Evolutionary conservation across 352 stramenopile genomes (phyloP).

Genomic region (Phytopythium litorale): DNA sequence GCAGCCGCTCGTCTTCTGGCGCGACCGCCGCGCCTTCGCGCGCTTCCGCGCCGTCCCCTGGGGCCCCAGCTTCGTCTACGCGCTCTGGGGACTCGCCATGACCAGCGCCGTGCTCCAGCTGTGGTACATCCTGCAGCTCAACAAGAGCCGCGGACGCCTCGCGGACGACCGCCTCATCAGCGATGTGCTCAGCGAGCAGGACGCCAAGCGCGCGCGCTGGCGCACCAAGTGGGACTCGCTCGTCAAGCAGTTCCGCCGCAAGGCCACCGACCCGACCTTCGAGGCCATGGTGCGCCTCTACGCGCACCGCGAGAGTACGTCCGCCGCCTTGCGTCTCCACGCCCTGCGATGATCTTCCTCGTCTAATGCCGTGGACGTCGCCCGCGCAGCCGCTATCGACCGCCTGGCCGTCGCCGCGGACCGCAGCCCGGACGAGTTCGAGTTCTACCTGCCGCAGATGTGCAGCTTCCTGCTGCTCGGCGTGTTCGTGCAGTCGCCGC

Average conservation of each 20-base stretch:
- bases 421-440: slow-evolving; percentile 57
- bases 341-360: not conserved
- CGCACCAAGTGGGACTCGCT: slow-evolving; percentile 73
- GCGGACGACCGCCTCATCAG: slow-evolving; percentile 60
- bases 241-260: slow-evolving; percentile 60
- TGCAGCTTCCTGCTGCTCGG: slow-evolving; percentile 81
- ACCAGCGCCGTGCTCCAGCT: slow-evolving; percentile 57
- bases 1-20: slow-evolving; percentile 62
- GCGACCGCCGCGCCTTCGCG: slow-evolving; percentile 46
- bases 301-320: slow-evolving; percentile 53
- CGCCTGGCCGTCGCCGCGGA: slow-evolving; percentile 47
- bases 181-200: slow-evolving; percentile 54
- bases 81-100: slow-evolving; percentile 42
- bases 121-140: slow-evolving; percentile 75
- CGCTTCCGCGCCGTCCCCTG: slow-evolving; percentile 40
- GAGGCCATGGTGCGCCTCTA: slow-evolving; percentile 83
- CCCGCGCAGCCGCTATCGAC: slow-evolving; percentile 34
- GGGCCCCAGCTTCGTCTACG: slow-evolving; percentile 51
- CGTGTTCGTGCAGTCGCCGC: slow-evolving; percentile 56
- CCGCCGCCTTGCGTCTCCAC: not conserved
- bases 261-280: slow-evolving; percentile 68
- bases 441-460: slow-evolving; percentile 83
- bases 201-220: slow-evolving; percentile 52
- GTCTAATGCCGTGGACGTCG: not conserved
- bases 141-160: slow-evolving; percentile 59